A percentile compares a stretch with the other conserved stretches of the same genome.
Conservation (phyloP, 768 basidiomycete species). For the Pleurotus ostreatus region DNA sequence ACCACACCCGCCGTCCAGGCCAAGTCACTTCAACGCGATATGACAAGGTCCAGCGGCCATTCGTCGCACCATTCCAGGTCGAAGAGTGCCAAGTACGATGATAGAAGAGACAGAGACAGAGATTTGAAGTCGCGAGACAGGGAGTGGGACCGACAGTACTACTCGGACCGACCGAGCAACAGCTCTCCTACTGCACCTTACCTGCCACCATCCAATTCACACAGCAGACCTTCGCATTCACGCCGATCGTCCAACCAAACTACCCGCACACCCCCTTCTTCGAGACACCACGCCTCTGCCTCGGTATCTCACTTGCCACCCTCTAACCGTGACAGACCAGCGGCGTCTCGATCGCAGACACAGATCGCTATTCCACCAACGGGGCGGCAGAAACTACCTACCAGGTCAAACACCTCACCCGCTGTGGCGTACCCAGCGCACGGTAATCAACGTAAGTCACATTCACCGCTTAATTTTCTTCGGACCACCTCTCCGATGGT, state of each 20-base stretch:
- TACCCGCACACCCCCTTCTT: background rate
- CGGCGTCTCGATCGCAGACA: constrained; percentile 4
- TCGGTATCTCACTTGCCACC: constrained; percentile 3
- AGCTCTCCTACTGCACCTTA: background rate
- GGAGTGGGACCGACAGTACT: background rate
- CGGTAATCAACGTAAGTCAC: constrained; percentile 1
- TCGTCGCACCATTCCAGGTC: constrained; percentile 2
- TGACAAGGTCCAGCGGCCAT: constrained; percentile 2
- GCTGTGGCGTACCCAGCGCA: constrained; percentile 2
- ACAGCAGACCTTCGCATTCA: constrained; percentile 1
- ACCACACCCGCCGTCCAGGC: constrained; percentile 7
- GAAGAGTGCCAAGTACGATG: constrained; percentile 2
- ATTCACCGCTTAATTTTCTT: background rate
- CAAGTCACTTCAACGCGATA: background rate
- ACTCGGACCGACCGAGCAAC: background rate
- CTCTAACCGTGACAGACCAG: background rate
- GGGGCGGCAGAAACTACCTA: background rate
- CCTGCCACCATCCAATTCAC: background rate
- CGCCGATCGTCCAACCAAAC: background rate
- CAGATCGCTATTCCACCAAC: constrained; percentile 2
- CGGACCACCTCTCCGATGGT: too few relatives aligned
- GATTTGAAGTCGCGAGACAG: background rate
- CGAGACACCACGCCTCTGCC: constrained; percentile 5
- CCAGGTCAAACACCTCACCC: background rate
- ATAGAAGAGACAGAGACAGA: background rate